Base-by-base conservation (phyloP, 2,329 filamentous ascomycete genomes). In the Penicillium brevicompactum region DNA sequence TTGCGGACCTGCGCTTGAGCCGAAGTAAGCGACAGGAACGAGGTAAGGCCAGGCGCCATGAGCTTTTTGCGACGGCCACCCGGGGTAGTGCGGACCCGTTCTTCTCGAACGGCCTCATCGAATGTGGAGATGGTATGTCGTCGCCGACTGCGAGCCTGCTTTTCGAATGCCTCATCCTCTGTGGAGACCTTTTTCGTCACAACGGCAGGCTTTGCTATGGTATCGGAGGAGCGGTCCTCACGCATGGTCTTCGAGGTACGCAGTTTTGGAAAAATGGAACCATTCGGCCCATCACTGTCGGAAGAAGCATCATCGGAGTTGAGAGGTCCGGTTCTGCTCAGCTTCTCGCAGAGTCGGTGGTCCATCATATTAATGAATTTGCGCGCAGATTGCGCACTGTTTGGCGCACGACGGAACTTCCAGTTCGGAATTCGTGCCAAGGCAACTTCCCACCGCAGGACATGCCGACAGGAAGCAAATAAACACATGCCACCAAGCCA, bases 351-450 rank as follows among this genome's bases (percentile, higher is more conserved):
- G 0, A 81, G 72, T 55, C 82, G 62, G 59, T 75, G 62, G 61
- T 79, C 67, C 53, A 76, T 70, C 64, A 74, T 50, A 58, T 75
- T 73, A 64, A 80, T 67, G 61, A 78, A 61, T 63, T 70, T 58
- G 58, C 71, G 65, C 34, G 68, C 57, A 53, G 74, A 71, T 62
- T 75, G 73, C 53, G 70, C 67, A 5, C 64, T 65, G 30, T 68
- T 70, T 1, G 76, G 71, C 16, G 80, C 76, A 52, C 87, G 84
- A 64, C 86, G 84, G 66, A 97, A 92, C 42, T 92, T 89, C 91
- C 93, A 97, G 65, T 87, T 91, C 2, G 94, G 94, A 16, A 97
- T 90, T 54, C 93, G 84, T 48, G 93, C 92, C 57, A 99, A 78
- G 24, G 88, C 84, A 50, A 97, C 88, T 44, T 90, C 92, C 89